A percentile compares a stretch with the other conserved stretches of the same genome.
These are phyloP conservation scores for Inosperma sp. DNA, from an alignment of 768 basidiomycete genomes.

Conservation along the genomic window DNA sequence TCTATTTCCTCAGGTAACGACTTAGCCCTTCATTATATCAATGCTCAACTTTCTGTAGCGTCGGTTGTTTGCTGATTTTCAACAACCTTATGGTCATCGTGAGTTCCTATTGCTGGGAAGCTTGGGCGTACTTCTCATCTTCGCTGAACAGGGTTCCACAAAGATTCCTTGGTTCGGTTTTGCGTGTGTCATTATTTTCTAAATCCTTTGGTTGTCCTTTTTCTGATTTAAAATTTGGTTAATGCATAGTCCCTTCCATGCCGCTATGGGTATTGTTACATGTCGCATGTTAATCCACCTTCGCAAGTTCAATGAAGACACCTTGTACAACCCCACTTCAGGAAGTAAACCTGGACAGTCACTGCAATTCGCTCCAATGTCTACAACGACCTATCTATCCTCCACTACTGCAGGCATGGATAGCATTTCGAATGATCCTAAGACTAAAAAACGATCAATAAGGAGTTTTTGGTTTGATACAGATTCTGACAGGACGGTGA, in stretches of 20 bases:
- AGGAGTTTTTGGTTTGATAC: no score
- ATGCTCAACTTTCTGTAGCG: slow-evolving; percentile 20
- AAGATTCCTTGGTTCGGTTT: slow-evolving; percentile 50
- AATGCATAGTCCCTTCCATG: slow-evolving; percentile 39
- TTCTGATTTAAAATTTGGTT: background rate
- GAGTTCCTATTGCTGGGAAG: background rate
- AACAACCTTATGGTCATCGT: slow-evolving; percentile 46
- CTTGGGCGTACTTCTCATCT: background rate
- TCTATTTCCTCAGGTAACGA: slow-evolving; percentile 42
- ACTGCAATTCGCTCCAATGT: no score
- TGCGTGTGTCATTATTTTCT: slow-evolving; percentile 23
- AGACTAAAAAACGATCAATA: no score
- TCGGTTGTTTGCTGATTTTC: slow-evolving; percentile 37
- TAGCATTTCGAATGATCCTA: no score
- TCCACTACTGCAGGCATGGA: no score
- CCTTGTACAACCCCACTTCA: background rate
- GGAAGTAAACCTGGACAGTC: background rate
- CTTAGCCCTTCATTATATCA: background rate
- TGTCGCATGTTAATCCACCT: slow-evolving; percentile 44
- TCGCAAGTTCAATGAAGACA: slow-evolving; percentile 28
- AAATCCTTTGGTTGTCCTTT: background rate
- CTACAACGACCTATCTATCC: no score
- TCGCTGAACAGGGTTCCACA: slow-evolving; percentile 31
- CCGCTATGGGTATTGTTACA: slow-evolving; percentile 44
- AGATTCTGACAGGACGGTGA: no score